These are phyloP conservation scores for Podila clonocystis DNA, from an alignment of 192 early-diverging fungal species.

Conservation along the genomic window DNA sequence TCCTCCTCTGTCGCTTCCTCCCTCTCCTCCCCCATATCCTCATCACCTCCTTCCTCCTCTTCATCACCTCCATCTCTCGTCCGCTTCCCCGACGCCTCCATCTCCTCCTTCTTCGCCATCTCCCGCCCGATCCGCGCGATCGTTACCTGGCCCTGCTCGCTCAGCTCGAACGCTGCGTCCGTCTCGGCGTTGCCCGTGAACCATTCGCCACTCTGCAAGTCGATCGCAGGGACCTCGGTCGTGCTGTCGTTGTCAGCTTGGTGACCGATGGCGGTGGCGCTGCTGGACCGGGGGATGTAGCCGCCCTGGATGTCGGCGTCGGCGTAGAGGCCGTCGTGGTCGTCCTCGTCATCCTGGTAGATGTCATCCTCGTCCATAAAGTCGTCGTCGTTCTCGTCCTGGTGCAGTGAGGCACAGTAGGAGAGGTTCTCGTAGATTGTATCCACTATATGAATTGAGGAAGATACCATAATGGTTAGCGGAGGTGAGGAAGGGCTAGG, in stretches of 20 bases:
- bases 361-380: constrained; percentile 37
- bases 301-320: constrained; percentile 49
- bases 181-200: constrained; percentile 40
- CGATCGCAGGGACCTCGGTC: constrained; percentile 28
- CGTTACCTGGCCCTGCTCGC: constrained; percentile 52
- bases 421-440: constrained; percentile 71
- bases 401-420: constrained; percentile 73
- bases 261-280: constrained; percentile 24
- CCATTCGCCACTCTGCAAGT: constrained; percentile 47
- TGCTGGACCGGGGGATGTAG: constrained; percentile 37
- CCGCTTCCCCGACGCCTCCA: background rate
- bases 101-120: constrained; percentile 8
- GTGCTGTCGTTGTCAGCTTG: background rate
- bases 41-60: constrained; percentile 3
- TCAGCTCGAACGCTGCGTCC: constrained; percentile 44
- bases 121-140: constrained; percentile 17
- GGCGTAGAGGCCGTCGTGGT: constrained; percentile 40
- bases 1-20: constrained; percentile 20
- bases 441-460: constrained; percentile 61
- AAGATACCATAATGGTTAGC: background rate
- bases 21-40: constrained; percentile 6
- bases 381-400: constrained; percentile 64
- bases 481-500: too few relatives aligned
- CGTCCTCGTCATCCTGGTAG: constrained; percentile 33
- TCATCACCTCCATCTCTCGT: background rate